A percentile compares a stretch with the other conserved stretches of the same genome.
Evolutionary conservation across 495 filamentous ascomycete species (phyloP).

Genomic region (Penicillium angulare): DNA sequence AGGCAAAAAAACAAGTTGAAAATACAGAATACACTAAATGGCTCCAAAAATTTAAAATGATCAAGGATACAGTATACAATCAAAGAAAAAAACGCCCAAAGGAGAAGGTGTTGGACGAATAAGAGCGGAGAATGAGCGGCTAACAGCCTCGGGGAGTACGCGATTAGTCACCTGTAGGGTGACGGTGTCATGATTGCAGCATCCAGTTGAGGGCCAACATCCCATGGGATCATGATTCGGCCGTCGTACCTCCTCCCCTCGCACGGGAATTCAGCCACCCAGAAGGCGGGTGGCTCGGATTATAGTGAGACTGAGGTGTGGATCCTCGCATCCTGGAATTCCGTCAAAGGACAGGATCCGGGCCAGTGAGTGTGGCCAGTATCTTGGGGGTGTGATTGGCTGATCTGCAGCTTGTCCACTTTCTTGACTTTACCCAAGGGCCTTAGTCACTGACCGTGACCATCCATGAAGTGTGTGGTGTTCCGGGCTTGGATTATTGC

Average conservation of each 20-base stretch:
- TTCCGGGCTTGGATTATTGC: too few relatives aligned
- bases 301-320: slow-evolving; percentile 19
- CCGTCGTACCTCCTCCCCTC: slow-evolving; percentile 9
- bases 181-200: slow-evolving; percentile 14
- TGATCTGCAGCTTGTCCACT: not conserved
- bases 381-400: not conserved
- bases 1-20: not conserved
- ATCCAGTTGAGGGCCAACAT: slow-evolving; percentile 2
- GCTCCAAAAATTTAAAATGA: not conserved
- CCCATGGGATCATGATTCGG: slow-evolving; percentile 21
- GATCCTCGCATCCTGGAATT: slow-evolving; percentile 25
- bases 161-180: slow-evolving; percentile 24
- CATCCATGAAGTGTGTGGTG: too few relatives aligned
- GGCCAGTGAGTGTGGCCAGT: slow-evolving; percentile 10
- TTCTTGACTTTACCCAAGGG: not conserved
- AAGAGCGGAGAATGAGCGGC: slow-evolving; percentile 7
- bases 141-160: slow-evolving; percentile 22
- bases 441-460: too few relatives aligned
- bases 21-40: not conserved
- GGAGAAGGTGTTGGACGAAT: slow-evolving; percentile 4
- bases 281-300: slow-evolving; percentile 26
- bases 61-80: not conserved
- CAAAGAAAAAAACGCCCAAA: slow-evolving; percentile 6
- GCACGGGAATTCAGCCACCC: slow-evolving; percentile 16
- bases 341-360: slow-evolving; percentile 20